Evolutionary conservation across 805 yeast species (phyloP).

Genomic region (Starmerella bombi): DNA sequence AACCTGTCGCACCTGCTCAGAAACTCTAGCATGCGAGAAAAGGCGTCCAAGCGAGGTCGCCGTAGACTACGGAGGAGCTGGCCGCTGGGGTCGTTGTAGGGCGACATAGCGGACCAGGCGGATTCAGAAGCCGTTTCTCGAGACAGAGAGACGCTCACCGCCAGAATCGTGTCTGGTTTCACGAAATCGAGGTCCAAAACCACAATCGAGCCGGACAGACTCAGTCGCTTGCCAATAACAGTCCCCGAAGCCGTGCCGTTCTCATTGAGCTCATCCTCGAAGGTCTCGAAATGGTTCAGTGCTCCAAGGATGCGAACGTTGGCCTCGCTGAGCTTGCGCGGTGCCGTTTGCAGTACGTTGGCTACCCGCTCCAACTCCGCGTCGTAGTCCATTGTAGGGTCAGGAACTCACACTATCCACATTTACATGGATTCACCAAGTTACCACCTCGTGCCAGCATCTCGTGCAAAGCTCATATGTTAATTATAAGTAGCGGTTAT

Average conservation of each 20-base stretch:
- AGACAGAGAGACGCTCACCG: conserved; percentile 24
- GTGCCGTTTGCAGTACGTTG: conserved; percentile 23
- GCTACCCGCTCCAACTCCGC: conserved; percentile 21
- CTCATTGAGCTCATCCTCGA: conserved; percentile 24
- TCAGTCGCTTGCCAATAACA: conserved; percentile 26
- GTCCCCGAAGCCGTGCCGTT: conserved; percentile 2
- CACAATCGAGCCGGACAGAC: conserved; percentile 30
- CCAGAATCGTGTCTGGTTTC: conserved; percentile 15
- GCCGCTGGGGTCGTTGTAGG: conserved; percentile 19
- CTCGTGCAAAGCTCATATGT: no score
- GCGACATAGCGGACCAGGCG: conserved; percentile 21
- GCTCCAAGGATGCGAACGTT: conserved; percentile 28
- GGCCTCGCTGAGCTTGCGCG: conserved; percentile 27
- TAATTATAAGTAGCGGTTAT: no score
- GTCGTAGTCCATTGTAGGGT: conserved; percentile 17
- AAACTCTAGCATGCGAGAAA: conserved; percentile 25
- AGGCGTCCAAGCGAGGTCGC: conserved; percentile 26
- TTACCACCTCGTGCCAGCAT: no score
- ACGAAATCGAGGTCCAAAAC: conserved; percentile 27
- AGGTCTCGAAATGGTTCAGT: conserved; percentile 28
- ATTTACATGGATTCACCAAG: no score
- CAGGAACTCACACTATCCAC: no score
- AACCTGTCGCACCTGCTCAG: conserved; percentile 28
- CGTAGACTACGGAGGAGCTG: conserved; percentile 23
- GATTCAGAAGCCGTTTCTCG: conserved; percentile 18